Evolutionary conservation across 495 filamentous ascomycete species (phyloP), one percentile per base, ranked within the genome.

Genomic region (Darksidea phi): DNA sequence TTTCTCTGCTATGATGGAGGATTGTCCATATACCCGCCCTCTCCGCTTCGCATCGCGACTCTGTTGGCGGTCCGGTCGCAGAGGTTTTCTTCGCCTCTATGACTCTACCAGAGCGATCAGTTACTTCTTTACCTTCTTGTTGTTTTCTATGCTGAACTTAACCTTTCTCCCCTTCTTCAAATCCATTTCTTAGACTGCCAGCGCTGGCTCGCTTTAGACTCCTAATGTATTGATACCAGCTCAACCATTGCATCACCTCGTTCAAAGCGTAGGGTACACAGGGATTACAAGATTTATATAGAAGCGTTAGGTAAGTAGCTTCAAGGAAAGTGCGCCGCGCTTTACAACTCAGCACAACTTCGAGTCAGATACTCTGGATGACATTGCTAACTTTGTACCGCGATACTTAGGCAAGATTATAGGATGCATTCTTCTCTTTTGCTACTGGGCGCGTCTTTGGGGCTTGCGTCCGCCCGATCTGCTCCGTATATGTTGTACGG

Each of bases 401-500:
- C 28, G 28, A 32, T 32, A 10, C 28, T 10, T n/a, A 43, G 41
- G 15, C 13, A 4, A n/a, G 46, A 6, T n/a, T 24, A 12, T 5
- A 41, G 17, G 10, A 48, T 58, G 43, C 46, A 5, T 28, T 18
- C 15, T n/a, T 8, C 42, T 21, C 23, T 61, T 2, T 21, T 36
- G n/a, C 13, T 61, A 1, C 17, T 61, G 15, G 38, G 38, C 38
- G 42, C 38, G 15, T 34, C 49, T 6, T 1, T 32, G 4, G 49
- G 58, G 1, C 17, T 61, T 13, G 58, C 41, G 12, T 6, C 37
- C 24, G 58, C 49, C 24, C 48, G 58, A 3, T 36, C 52, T n/a
- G 20, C 38, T 41, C 58, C 58, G 0, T 61, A 61, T 32, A 47
- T 54, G 41, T 43, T 43, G 49, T 61, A 61, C 37, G 58, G 58